These are phyloP conservation scores for Dactylella cylindrospora DNA, from an alignment of 2,329 filamentous ascomycete species.

Conservation along the genomic window DNA sequence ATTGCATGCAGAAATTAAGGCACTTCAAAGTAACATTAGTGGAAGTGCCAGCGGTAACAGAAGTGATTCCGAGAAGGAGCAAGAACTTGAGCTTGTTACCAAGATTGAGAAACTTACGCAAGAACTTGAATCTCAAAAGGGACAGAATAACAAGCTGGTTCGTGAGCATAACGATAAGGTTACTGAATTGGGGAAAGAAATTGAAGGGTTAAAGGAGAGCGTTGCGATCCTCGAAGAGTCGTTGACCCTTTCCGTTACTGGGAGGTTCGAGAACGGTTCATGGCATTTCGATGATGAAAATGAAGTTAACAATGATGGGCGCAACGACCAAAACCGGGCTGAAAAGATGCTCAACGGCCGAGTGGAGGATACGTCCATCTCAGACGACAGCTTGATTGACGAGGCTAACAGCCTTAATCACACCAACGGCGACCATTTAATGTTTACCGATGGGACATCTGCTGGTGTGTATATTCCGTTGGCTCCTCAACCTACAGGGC, in stretches of 20 bases:
- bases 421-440: constrained; percentile 13
- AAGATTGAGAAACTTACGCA: constrained; percentile 19
- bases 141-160: constrained; percentile 20
- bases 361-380: constrained; percentile 35
- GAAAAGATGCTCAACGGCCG: constrained; percentile 43
- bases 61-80: constrained; percentile 1
- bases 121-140: constrained; percentile 14
- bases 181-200: constrained; percentile 26
- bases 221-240: constrained; percentile 41
- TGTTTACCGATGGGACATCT: constrained; percentile 33
- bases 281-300: constrained; percentile 12
- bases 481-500: no score
- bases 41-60: constrained; percentile 6
- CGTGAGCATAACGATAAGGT: constrained; percentile 26
- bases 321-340: constrained; percentile 24
- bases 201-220: constrained; percentile 31
- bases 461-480: constrained; percentile 12
- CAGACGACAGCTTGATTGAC: constrained; percentile 38
- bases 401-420: constrained; percentile 28
- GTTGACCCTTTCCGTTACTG: constrained; percentile 26
- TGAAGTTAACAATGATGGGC: constrained; percentile 10
- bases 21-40: constrained; percentile 18
- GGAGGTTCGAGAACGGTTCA: constrained; percentile 11
- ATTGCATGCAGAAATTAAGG: constrained; percentile 30
- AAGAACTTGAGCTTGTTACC: constrained; percentile 9